Evolutionary conservation across 495 filamentous ascomycete species (phyloP).

Genomic region (Penicillium dipodomyicola): DNA sequence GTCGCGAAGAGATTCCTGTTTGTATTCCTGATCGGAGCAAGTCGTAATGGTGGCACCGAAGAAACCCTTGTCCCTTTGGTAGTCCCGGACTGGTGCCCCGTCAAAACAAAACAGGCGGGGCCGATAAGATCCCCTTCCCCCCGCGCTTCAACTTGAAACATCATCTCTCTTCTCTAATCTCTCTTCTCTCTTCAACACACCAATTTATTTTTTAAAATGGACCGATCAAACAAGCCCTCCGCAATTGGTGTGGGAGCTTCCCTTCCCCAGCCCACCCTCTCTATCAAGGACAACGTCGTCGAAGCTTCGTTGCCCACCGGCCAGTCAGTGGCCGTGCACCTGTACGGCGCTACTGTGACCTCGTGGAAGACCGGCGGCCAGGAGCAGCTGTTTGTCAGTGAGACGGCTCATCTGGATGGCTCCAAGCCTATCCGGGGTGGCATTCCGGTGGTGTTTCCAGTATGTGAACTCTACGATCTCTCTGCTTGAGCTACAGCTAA

Average conservation of each 20-base stretch:
- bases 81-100: too few relatives aligned
- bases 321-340: conserved; percentile 78
- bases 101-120: conserved; percentile 20
- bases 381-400: conserved; percentile 87
- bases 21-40: too few relatives aligned
- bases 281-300: conserved; percentile 65
- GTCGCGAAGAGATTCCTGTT: too few relatives aligned
- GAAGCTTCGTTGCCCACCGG: conserved; percentile 76
- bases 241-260: conserved; percentile 67
- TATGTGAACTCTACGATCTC: conserved; percentile 43
- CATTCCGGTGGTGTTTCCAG: conserved; percentile 94
- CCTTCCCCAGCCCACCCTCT: conserved; percentile 64
- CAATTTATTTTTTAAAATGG: conserved; percentile 50
- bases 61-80: too few relatives aligned
- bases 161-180: neutral
- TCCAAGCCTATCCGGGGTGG: conserved; percentile 62
- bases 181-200: neutral
- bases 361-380: conserved; percentile 83
- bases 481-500: conserved; percentile 15
- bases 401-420: conserved; percentile 67
- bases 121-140: conserved; percentile 18
- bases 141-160: conserved; percentile 11
- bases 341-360: conserved; percentile 88
- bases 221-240: conserved; percentile 77
- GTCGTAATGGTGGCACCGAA: too few relatives aligned